Conservation (phyloP, 768 basidiomycete species). For the Boletus insuetus region DNA sequence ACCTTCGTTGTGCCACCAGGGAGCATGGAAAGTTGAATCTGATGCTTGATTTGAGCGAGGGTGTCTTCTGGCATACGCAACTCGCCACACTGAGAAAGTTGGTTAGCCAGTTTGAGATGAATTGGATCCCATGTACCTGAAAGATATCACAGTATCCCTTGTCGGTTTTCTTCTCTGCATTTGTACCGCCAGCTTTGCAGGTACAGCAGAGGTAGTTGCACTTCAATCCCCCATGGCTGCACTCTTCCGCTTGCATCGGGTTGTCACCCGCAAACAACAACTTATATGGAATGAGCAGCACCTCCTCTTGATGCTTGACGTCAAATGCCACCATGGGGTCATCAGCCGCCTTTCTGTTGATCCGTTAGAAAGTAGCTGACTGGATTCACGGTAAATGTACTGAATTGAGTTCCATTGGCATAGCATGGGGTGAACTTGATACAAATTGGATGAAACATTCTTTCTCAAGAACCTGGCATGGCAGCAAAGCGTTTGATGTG, state of each 20-base stretch:
- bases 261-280: constrained; percentile 31
- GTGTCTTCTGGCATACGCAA: constrained; percentile 5
- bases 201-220: constrained; percentile 34
- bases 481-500: constrained; percentile 31
- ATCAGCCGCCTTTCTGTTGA: constrained; percentile 1
- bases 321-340: constrained; percentile 14
- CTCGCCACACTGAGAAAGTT: neutral
- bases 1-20: constrained; percentile 12
- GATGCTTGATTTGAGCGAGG: neutral
- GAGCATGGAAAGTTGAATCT: constrained; percentile 2
- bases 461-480: constrained; percentile 30
- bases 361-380: neutral
- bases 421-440: constrained; percentile 33
- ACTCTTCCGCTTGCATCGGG: constrained; percentile 37
- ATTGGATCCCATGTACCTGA: neutral
- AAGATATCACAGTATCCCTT: constrained; percentile 27
- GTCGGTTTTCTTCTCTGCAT: constrained; percentile 20
- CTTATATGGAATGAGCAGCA: constrained; percentile 21
- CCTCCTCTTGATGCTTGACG: constrained; percentile 18
- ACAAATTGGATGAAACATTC: constrained; percentile 32
- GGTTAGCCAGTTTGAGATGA: no score
- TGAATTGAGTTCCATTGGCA: constrained; percentile 33
- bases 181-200: constrained; percentile 31
- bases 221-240: constrained; percentile 31
- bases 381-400: constrained; percentile 5